These are phyloP conservation scores for Iris pallida DNA, from an alignment of 116 monocot species.

Conservation along the genomic window DNA sequence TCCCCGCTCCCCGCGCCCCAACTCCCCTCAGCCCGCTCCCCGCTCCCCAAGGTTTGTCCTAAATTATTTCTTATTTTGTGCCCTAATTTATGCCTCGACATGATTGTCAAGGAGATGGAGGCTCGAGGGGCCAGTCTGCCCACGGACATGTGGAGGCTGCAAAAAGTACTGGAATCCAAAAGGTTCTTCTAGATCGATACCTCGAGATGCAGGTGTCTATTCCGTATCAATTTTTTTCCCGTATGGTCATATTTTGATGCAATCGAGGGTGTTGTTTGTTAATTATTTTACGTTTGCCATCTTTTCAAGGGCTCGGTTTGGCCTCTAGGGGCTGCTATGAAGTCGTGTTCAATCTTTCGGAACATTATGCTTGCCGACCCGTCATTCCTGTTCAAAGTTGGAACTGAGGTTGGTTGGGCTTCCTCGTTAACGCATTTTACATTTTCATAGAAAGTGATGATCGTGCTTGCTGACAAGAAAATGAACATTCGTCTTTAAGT, in stretches of 20 bases:
- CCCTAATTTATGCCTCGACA: no score
- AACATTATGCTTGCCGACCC: constrained; percentile 92
- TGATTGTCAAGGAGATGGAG: constrained; percentile 52
- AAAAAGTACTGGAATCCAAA: constrained; percentile 59
- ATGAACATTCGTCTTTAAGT: no score
- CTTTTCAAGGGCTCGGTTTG: constrained; percentile 48
- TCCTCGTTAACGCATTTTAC: no score
- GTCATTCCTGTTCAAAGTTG: constrained; percentile 87
- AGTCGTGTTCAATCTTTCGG: constrained; percentile 53
- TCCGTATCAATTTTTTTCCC: neutral
- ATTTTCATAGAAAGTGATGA: no score
- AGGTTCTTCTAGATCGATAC: constrained; percentile 65
- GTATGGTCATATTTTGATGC: neutral
- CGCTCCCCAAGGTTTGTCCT: no score
- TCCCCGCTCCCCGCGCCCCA: no score
- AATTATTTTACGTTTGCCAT: no score
- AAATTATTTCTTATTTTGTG: no score
- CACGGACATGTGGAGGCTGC: constrained; percentile 82
- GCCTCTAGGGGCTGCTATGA: constrained; percentile 61
- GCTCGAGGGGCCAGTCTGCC: constrained; percentile 53
- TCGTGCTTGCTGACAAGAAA: no score
- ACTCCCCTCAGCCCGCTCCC: no score
- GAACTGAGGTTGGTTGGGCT: constrained; percentile 92
- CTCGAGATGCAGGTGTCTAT: constrained; percentile 71
- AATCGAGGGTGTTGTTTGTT: neutral